These are phyloP conservation scores for Odontarrhena argentea DNA, from an alignment of 345 rosid species.

Conservation along the genomic window DNA sequence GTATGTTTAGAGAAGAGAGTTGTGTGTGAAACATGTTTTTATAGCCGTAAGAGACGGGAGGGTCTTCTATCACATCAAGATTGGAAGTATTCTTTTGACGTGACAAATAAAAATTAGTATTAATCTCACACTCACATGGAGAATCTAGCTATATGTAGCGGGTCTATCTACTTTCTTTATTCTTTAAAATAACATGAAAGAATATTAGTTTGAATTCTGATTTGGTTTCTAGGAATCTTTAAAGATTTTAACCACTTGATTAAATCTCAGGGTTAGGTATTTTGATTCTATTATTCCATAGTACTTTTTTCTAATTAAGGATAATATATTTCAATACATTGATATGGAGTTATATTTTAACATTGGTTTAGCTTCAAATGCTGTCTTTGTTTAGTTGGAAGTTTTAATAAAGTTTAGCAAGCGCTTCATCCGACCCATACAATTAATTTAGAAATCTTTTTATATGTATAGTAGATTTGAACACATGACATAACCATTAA, in stretches of 20 bases:
- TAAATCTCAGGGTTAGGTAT: slow-evolving; percentile 8
- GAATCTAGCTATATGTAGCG: slow-evolving; percentile 1
- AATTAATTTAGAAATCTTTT: neutral
- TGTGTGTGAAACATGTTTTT: slow-evolving; percentile 27
- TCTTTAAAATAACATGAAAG: neutral
- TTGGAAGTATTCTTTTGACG: slow-evolving; percentile 9
- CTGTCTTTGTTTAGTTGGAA: neutral
- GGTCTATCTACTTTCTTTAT: neutral
- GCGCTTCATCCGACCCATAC: neutral
- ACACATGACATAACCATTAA: neutral
- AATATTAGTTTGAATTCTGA: neutral
- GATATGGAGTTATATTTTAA: neutral
- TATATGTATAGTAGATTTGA: neutral
- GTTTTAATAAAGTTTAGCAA: neutral
- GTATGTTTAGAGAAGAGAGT: neutral
- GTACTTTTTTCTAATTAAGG: neutral
- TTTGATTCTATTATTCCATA: slow-evolving; percentile 12
- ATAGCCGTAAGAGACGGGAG: slow-evolving; percentile 29
- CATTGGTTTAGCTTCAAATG: slow-evolving; percentile 6
- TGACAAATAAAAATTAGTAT: neutral
- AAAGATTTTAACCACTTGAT: slow-evolving; percentile 10
- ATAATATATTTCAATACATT: neutral
- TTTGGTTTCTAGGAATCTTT: slow-evolving; percentile 27
- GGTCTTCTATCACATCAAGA: slow-evolving; percentile 17
- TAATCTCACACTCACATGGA: neutral